Evolutionary conservation across 2,329 filamentous ascomycete genomes (phyloP).

Genomic region (Dendryphion nanum): DNA sequence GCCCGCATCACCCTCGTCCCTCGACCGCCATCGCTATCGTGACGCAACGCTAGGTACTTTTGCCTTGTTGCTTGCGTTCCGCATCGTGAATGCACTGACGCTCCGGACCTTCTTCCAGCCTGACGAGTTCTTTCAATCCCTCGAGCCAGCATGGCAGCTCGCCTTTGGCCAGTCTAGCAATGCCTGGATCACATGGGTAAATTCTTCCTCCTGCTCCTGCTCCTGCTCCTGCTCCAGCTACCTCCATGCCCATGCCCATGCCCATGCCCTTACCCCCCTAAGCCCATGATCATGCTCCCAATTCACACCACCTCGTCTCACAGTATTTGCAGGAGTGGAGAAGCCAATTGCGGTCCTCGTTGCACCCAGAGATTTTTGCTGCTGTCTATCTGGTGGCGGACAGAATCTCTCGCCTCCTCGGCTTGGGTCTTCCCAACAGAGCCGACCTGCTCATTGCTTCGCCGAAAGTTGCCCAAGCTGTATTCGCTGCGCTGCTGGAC

Average conservation of each 20-base stretch:
- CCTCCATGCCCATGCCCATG: background rate
- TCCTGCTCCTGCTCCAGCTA: background rate
- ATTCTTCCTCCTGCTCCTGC: slow-evolving; percentile 28
- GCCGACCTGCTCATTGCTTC: slow-evolving; percentile 68
- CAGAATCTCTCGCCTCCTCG: slow-evolving; percentile 54
- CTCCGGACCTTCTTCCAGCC: slow-evolving; percentile 94
- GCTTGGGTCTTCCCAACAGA: slow-evolving; percentile 55
- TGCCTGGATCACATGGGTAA: slow-evolving; percentile 95
- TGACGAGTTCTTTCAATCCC: slow-evolving; percentile 93
- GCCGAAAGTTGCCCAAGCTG: slow-evolving; percentile 73
- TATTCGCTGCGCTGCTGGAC: slow-evolving; percentile 75
- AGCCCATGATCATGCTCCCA: background rate
- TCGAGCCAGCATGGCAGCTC: slow-evolving; percentile 90
- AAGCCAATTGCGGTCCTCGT: slow-evolving; percentile 79
- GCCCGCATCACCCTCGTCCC: slow-evolving; percentile 7
- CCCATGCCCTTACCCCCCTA: background rate
- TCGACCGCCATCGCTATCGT: slow-evolving; percentile 25
- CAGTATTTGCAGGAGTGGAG: slow-evolving; percentile 75
- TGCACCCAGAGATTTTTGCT: slow-evolving; percentile 88
- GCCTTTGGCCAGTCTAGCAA: slow-evolving; percentile 75
- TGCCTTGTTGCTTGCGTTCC: slow-evolving; percentile 59
- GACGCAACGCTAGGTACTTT: slow-evolving; percentile 28
- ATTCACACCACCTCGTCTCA: slow-evolving; percentile 20
- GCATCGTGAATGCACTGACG: slow-evolving; percentile 75
- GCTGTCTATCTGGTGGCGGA: slow-evolving; percentile 66